Evolutionary conservation across 768 basidiomycete species (phyloP).

Genomic region (Hygrophoropsis aurantiaca): DNA sequence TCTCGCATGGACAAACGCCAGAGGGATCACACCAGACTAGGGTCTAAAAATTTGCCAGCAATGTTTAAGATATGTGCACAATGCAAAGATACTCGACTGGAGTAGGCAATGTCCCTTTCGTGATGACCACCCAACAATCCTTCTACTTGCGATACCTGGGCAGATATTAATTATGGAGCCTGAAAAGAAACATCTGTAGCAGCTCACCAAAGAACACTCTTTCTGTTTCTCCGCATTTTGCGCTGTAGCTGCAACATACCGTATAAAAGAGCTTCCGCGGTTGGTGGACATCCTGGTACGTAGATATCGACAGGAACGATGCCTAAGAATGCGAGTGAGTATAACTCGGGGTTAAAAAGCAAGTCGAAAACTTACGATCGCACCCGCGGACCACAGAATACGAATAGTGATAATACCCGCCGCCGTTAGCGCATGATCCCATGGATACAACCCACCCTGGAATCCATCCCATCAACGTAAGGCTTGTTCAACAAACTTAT

Average conservation of each 20-base stretch:
- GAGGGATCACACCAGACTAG: no score
- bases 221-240: conserved; percentile 90
- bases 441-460: conserved; percentile 98
- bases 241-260: conserved; percentile 96
- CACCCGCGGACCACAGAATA: conserved; percentile 99
- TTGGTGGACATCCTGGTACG: conserved; percentile 92
- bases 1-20: no score
- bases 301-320: conserved; percentile 99
- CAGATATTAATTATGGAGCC: background rate
- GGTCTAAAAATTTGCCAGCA: background rate
- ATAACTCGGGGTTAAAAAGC: conserved; percentile 11
- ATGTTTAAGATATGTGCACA: no score
- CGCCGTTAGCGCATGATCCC: conserved; percentile 99
- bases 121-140: background rate
- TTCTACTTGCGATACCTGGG: conserved; percentile 58
- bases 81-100: background rate
- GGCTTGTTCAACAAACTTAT: background rate
- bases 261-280: conserved; percentile 95
- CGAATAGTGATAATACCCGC: conserved; percentile 96
- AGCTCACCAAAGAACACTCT: conserved; percentile 80
- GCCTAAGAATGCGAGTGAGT: conserved; percentile 40
- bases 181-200: background rate
- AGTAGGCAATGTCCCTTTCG: background rate
- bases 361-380: conserved; percentile 75
- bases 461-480: conserved; percentile 1